A percentile compares a stretch with the other conserved stretches of the same genome.
Evolutionary conservation across 768 basidiomycete genomes (phyloP).

Genomic region (Galerina sulciceps): DNA sequence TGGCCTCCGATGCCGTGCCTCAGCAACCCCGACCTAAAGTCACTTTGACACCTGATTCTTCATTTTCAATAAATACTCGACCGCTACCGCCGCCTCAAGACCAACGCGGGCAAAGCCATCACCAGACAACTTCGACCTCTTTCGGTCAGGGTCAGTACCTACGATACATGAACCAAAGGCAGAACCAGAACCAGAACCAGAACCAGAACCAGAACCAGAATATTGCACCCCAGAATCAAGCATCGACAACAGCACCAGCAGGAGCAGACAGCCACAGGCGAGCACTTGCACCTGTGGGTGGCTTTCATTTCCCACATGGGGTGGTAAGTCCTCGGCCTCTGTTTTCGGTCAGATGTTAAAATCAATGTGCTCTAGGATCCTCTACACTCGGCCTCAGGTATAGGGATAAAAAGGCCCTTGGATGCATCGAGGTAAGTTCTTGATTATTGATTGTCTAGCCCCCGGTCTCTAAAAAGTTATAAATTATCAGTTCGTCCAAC

Average conservation of each 20-base stretch:
- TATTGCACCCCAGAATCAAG: slow-evolving; percentile 18
- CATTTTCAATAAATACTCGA: slow-evolving; percentile 7
- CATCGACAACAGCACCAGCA: slow-evolving; percentile 21
- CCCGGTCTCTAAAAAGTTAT: background rate
- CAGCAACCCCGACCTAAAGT: background rate
- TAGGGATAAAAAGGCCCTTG: slow-evolving; percentile 38
- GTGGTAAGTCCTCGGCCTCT: slow-evolving; percentile 35
- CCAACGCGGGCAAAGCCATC: background rate
- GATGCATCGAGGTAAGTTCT: slow-evolving; percentile 29
- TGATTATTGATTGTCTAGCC: background rate
- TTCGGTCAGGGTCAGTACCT: slow-evolving; percentile 24
- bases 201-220: slow-evolving; percentile 19
- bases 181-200: slow-evolving; percentile 19
- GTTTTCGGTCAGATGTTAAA: background rate
- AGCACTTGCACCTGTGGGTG: slow-evolving; percentile 42
- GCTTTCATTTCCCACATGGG: slow-evolving; percentile 53
- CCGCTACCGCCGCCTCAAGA: slow-evolving; percentile 14
- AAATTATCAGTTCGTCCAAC: slow-evolving; percentile 11
- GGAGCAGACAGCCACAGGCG: slow-evolving; percentile 16
- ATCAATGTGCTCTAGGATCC: slow-evolving; percentile 12
- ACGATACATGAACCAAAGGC: slow-evolving; percentile 13
- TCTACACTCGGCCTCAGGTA: slow-evolving; percentile 6
- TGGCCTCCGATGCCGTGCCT: background rate
- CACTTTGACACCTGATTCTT: background rate
- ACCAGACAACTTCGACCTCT: slow-evolving; percentile 1